A percentile compares a stretch with the other conserved stretches of the same genome.
Conservation (phyloP, 1,139 yeast species). For the Nakaseomyces uthaithaninus region DNA sequence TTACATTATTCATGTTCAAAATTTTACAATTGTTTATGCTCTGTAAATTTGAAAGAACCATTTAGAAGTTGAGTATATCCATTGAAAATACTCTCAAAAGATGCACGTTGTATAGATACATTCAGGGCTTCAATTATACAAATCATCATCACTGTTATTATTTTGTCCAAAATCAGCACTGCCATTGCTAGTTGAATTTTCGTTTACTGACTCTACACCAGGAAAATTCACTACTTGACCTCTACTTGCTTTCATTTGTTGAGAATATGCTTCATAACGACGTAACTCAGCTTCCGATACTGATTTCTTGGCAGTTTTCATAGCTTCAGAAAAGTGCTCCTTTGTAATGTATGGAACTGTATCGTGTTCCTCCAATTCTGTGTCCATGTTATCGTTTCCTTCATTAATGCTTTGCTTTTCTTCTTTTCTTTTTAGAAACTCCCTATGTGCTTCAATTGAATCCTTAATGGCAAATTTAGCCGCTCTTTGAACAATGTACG, state of each 20-base stretch:
- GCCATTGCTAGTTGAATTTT: conserved; percentile 15
- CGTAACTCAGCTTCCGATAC: conserved; percentile 96
- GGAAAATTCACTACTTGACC: conserved; percentile 73
- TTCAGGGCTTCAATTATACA: conserved; percentile 53
- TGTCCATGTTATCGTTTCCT: conserved; percentile 47
- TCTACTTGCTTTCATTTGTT: conserved; percentile 89
- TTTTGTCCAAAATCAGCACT: conserved; percentile 45
- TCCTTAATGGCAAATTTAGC: conserved; percentile 98
- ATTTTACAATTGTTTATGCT: no score
- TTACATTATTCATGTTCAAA: no score
- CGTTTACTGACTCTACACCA: conserved; percentile 29
- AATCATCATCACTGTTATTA: conserved; percentile 88
- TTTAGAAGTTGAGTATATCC: no score
- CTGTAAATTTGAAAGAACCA: no score
- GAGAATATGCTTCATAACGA: conserved; percentile 97
- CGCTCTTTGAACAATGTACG: conserved; percentile 94
- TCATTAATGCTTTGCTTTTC: conserved; percentile 43
- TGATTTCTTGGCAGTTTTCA: conserved; percentile 97
- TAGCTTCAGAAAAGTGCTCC: conserved; percentile 94
- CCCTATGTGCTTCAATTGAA: conserved; percentile 78
- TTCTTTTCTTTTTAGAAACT: conserved; percentile 35
- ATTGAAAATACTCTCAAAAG: no score
- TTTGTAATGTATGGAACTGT: conserved; percentile 93
- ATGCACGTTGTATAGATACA: no score
- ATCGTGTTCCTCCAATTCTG: conserved; percentile 58